A percentile compares a stretch with the other conserved stretches of the same genome.
Evolutionary conservation across 306 rosid genomes (phyloP).

Genomic region (Prunus mume): DNA sequence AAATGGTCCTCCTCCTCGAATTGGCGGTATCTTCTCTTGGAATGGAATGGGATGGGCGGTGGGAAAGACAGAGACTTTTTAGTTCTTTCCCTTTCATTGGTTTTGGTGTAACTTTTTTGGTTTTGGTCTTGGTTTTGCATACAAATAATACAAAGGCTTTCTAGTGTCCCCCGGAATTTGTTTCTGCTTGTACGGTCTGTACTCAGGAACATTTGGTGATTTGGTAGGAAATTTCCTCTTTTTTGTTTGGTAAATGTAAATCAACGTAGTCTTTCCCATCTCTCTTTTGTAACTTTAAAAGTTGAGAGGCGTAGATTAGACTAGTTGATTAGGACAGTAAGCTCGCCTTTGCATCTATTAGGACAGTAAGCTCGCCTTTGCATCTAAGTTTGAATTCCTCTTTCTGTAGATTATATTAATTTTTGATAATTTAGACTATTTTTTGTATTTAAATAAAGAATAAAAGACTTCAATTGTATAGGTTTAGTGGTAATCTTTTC

Average conservation of each 20-base stretch:
- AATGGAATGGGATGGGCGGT: constrained; percentile 7
- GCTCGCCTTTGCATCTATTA: too few relatives aligned
- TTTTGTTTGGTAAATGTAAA: not conserved
- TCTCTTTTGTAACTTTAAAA: too few relatives aligned
- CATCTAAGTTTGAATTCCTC: too few relatives aligned
- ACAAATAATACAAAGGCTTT: not conserved
- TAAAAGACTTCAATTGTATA: too few relatives aligned
- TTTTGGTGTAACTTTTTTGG: constrained; percentile 11
- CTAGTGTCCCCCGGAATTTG: not conserved
- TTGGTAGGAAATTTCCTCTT: constrained; percentile 8
- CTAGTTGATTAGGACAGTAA: too few relatives aligned
- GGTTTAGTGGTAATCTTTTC: too few relatives aligned
- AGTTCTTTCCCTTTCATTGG: constrained; percentile 23
- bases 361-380: not conserved
- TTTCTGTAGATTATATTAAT: too few relatives aligned
- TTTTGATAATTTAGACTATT: too few relatives aligned
- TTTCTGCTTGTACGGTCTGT: not conserved
- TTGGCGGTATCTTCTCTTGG: constrained; percentile 26
- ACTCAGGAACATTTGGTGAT: not conserved
- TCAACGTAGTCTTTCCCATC: too few relatives aligned
- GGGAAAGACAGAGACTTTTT: constrained; percentile 11
- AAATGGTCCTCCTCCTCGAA: constrained; percentile 35
- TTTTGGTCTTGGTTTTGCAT: not conserved
- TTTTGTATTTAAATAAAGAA: too few relatives aligned
- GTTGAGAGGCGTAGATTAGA: too few relatives aligned